These are phyloP conservation scores for Carex cristatella DNA, from an alignment of 176 grass and related monocot species.

Conservation along the genomic window DNA sequence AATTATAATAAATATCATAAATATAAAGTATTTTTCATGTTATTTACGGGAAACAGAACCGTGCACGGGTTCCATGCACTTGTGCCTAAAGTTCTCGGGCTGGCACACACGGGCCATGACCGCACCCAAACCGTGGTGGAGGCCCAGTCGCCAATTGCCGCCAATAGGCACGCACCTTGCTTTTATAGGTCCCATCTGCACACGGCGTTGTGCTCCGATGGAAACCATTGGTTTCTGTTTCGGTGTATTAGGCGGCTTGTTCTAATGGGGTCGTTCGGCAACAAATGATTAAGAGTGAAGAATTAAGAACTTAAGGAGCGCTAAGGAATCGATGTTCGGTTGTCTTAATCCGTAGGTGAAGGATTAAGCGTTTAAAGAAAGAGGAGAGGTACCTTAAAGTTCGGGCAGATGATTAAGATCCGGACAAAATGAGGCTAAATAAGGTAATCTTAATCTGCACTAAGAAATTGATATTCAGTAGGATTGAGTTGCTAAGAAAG, in stretches of 20 bases:
- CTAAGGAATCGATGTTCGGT: too few relatives aligned
- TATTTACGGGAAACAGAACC: not conserved
- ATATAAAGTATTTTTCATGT: not conserved
- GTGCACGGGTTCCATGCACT: slow-evolving; percentile 4
- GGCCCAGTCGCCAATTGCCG: not conserved
- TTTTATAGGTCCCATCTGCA: not conserved
- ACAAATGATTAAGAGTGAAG: too few relatives aligned
- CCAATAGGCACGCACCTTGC: not conserved
- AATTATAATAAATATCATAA: not conserved
- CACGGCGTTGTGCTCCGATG: not conserved
- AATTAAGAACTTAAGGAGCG: too few relatives aligned
- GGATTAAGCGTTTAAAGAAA: too few relatives aligned
- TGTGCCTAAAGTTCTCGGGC: not conserved
- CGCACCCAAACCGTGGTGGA: not conserved
- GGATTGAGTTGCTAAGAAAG: too few relatives aligned
- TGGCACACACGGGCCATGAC: slow-evolving; percentile 6
- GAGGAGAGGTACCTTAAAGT: too few relatives aligned
- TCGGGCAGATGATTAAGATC: too few relatives aligned
- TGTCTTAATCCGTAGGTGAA: too few relatives aligned
- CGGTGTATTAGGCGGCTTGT: not conserved
- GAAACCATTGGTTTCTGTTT: not conserved
- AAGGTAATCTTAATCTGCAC: too few relatives aligned
- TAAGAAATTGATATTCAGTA: too few relatives aligned
- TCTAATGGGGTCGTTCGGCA: too few relatives aligned
- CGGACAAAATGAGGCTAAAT: too few relatives aligned